Base-by-base conservation (phyloP, 2,329 filamentous ascomycete species). In the Penicillium paneum region DNA sequence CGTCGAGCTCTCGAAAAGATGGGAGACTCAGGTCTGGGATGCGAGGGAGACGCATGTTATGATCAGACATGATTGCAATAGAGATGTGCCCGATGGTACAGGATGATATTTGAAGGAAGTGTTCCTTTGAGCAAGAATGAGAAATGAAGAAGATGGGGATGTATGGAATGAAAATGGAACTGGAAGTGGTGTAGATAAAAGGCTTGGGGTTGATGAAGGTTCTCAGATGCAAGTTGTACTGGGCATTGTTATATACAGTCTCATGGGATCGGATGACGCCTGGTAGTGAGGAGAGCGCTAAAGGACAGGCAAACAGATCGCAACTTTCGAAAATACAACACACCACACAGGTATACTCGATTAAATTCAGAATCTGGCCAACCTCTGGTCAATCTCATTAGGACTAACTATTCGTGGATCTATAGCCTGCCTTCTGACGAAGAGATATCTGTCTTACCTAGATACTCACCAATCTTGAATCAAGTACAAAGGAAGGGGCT, bases 1-100 rank as follows among this genome's bases (percentile, higher is more conserved):
- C 44, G 13, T 53, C 36, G 21, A 53, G 43, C 50, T 53, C 43
- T n/a, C 36, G 36, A 47, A 53, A 53, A 34, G 50, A 53, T 17
- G 50, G 50, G n/a, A 53, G 44, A 19, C 28, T 36, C 29, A 48
- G 4, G 12, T 29, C 34, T 42, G 56, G 35, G 24, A 49, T 34
- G 47, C 26, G 32, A 31, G 46, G 51, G 4, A 49, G 21, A n/a
- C 49, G 50, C 50, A 53, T 53, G 4, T 36, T 24, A 17, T 15
- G n/a, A 10, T 17, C 29, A 1, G 4, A 17, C 50, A 53, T 49
- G 21, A 10, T 49, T 17, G 6, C 11, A 43, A 28, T 8, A 26
- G 19, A 17, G 21, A 8, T 17, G 34, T 29, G 12, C 13, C 29
- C n/a, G 21, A 28, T 49, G 44, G 6, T 19, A 47, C n/a, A 42